Base-by-base conservation (phyloP, 768 basidiomycete genomes). In the Russula lepida region DNA sequence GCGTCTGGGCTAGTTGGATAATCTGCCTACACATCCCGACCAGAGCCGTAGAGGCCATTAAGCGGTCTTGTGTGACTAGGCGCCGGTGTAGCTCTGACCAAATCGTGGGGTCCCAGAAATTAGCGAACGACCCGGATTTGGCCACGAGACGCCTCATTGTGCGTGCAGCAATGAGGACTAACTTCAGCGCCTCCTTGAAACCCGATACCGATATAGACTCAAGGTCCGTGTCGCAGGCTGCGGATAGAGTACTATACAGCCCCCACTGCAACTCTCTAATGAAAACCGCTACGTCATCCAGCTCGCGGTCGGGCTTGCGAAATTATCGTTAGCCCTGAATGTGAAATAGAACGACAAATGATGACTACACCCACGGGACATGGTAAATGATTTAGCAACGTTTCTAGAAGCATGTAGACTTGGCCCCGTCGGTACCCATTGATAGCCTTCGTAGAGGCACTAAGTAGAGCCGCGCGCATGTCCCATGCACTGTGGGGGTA, bases 381-480 rank as follows among this genome's bases (percentile, higher is more conserved):
- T 17, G 82, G 76, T 15, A 85, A 71, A 56, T 83, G 81, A 54
- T 74, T 79, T 47, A 89, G 64, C 12, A 97, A 76, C 8, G 78
- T 71, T 56, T 88, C 81, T 17, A 95, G 70, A 28, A 97, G 78
- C 32, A 84, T 81, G 71, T 89, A 84, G 4, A 79, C 83, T 71
- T 95, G 92, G 49, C 78, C 78, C 70, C 81, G 83, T 55, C 95
- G 80, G 70, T 89, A 95, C 1, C 77, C 72, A 68, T 97, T 97
- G 66, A 89, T 80, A 4, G 86, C 81, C 59, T 80, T 81, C 43
- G 70, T 73, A 1, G 81, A 76, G 8, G 83, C 72, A 19, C 78
- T 76, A 39, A 91, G 64, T n/a, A 95, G 70, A 58, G 81, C 77
- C 19, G 77, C 70, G 11, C 85, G 81, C 23, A 93, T 71, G 37